A percentile compares a stretch with the other conserved stretches of the same genome.
Evolutionary conservation across 768 basidiomycete genomes (phyloP).

Genomic region (Leccinum fibrillosum): DNA sequence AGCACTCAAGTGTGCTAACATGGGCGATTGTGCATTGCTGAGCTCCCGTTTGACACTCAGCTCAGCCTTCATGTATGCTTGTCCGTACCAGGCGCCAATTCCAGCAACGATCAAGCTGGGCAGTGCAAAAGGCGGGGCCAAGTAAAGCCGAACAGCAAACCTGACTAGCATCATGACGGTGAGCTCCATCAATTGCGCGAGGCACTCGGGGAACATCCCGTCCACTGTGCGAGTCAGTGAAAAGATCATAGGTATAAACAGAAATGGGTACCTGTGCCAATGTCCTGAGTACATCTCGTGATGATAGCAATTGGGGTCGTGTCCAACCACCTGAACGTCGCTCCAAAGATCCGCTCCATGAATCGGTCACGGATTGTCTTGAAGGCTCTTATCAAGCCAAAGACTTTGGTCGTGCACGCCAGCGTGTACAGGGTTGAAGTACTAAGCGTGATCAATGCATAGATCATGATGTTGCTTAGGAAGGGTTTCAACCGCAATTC

Average conservation of each 20-base stretch:
- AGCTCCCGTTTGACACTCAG: slow-evolving; percentile 32
- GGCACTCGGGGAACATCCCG: not conserved
- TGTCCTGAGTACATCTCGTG: slow-evolving; percentile 47
- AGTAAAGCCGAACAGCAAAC: not conserved
- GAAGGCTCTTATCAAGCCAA: slow-evolving; percentile 51
- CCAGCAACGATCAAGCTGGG: slow-evolving; percentile 24
- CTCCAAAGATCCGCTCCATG: slow-evolving; percentile 51
- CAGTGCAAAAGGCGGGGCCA: slow-evolving; percentile 21
- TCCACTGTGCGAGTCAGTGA: slow-evolving; percentile 6
- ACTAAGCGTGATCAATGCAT: slow-evolving; percentile 33
- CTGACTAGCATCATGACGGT: slow-evolving; percentile 4
- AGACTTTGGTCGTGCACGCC: slow-evolving; percentile 38
- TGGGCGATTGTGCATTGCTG: slow-evolving; percentile 22
- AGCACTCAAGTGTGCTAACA: slow-evolving; percentile 13
- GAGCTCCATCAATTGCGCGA: not conserved
- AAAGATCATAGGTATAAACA: not conserved
- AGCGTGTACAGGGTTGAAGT: slow-evolving; percentile 32
- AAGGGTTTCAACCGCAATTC: not conserved
- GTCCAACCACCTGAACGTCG: slow-evolving; percentile 61
- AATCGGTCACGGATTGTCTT: slow-evolving; percentile 50
- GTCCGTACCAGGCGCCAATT: slow-evolving; percentile 34
- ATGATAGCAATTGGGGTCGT: slow-evolving; percentile 31
- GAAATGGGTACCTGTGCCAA: slow-evolving; percentile 23
- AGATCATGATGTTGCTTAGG: slow-evolving; percentile 50
- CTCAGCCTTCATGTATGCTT: slow-evolving; percentile 42